Base-by-base conservation (phyloP, 2,329 filamentous ascomycete species). In the Arachnomyces sp. region DNA sequence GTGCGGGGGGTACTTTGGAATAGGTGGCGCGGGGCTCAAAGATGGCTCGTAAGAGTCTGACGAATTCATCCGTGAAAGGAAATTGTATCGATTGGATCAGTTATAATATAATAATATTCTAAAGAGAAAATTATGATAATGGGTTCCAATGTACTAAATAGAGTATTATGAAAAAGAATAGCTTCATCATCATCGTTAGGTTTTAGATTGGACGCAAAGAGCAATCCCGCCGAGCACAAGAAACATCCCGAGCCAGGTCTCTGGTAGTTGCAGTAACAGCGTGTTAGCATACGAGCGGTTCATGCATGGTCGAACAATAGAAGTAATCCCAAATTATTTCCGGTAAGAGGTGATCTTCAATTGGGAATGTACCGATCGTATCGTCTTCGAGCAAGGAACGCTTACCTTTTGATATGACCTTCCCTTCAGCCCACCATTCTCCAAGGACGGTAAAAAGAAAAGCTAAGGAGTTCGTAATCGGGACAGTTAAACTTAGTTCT, bases 391-490 rank as follows among this genome's bases (percentile, higher is more conserved):
- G 18, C 18, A 7, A 31, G 28, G 9, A 28, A 5, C 31, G 65
- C 74, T 55, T 67, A 88, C 85, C 78, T 70, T 79, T 75, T 50
- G 81, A 84, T 46, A 96, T 94, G 2, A 89, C 83, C 61, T 95
- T 96, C 45, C 79, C 79, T 54, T 95, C 90, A 1, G 90, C 87
- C 71, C 82, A 93, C 88, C 89, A 96, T 53, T 96, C 90, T 1
- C 89, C 90, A 9, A 95, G 56, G 2, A 95, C 89, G 0, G 90
- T 96, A 57, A 95, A 96, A n/a, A 96, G 64, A 52, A 96, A 96
- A 0, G 90, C 90, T 55, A 94, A 67, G 0, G 88, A 94, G 56
- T 96, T 96, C 2, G 90, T 89, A 47, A 96, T 92, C 2, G 90
- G 90, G 1, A 96, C 89, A 2, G 89, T 95, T 47, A 96, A 70